Evolutionary conservation across 129 eudicot genomes (phyloP).

Genomic region (Ambrosia artemisiifolia): DNA sequence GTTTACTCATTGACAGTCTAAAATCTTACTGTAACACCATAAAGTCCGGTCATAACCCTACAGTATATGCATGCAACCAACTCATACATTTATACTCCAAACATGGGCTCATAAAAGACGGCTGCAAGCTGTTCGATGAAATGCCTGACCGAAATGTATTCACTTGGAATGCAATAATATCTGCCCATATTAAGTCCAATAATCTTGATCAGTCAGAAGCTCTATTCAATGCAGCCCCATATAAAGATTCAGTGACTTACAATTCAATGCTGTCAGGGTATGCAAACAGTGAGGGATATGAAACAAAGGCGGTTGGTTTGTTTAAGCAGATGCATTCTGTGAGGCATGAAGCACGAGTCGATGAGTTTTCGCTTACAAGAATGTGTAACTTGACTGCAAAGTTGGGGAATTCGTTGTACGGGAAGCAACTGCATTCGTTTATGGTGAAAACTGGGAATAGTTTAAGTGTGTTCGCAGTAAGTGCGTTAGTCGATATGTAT

Average conservation of each 20-base stretch:
- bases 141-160: constrained; percentile 83
- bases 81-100: constrained; percentile 59
- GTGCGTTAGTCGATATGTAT: constrained; percentile 83
- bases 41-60: constrained; percentile 43
- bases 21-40: constrained; percentile 40
- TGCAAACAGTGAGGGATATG: constrained; percentile 49
- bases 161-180: constrained; percentile 83
- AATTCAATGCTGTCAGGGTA: constrained; percentile 76
- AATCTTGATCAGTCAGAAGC: constrained; percentile 41
- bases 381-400: constrained; percentile 78
- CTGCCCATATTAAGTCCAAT: constrained; percentile 50
- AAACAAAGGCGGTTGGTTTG: constrained; percentile 50
- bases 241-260: constrained; percentile 71
- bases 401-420: constrained; percentile 35
- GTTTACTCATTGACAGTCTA: constrained; percentile 43
- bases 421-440: constrained; percentile 66
- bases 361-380: constrained; percentile 71
- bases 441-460: constrained; percentile 77
- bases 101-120: constrained; percentile 43
- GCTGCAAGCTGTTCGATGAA: constrained; percentile 79
- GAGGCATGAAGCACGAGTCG: constrained; percentile 32
- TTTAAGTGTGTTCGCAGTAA: constrained; percentile 51
- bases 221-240: constrained; percentile 57
- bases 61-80: constrained; percentile 46
- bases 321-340: constrained; percentile 53